Evolutionary conservation across 345 rosid species (phyloP), one percentile per base, ranked within the genome.

Genomic region (Lenwebbia sp.): DNA sequence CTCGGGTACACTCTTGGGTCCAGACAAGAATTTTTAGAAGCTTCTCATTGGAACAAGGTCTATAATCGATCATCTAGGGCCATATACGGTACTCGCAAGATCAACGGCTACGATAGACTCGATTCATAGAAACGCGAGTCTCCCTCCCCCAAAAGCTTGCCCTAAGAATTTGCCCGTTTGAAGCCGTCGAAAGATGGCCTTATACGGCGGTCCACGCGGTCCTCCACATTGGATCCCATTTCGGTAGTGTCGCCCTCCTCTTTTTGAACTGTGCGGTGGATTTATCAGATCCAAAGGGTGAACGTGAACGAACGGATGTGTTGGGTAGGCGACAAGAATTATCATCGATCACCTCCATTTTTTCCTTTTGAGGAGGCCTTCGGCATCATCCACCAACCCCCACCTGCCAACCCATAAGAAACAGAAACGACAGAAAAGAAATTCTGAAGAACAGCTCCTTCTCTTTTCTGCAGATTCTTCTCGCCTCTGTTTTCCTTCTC

Each of bases 51-150:
- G 41, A 4, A 2, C 41, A 5, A 62, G 22, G 41, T 62, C 2
- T 3, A 30, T 0, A 21, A 15, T 15, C 4, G 11, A 30, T 62
- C 21, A 15, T 13, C 37, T n/a, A 60, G 9, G 21, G 19, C 17
- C 4, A 13, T 28, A 1, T 58, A 13, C 2, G 0, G 9, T n/a
- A 7, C 9, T 58, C 6, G n/a, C 19, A 13, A 10, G 2, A 0
- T 60, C 22, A 62, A 30, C 1, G 12, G 41, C 10, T 30, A 62
- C 0, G 44, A 65, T 33, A 21, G 12, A 30, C 33, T 62, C 41
- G 25, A 33, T 65, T 9, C 25, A 65, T 33, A 23, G 25, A 33
- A 33, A 65, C 23, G 5, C 78, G 12, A 17, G 44, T 33, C 41
- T 10, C 76, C 0, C 44, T 11, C 78, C 0, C 22, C 6, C 78